Conservation (phyloP, 768 basidiomycete genomes). For the Melanogaster broomeanus region DNA sequence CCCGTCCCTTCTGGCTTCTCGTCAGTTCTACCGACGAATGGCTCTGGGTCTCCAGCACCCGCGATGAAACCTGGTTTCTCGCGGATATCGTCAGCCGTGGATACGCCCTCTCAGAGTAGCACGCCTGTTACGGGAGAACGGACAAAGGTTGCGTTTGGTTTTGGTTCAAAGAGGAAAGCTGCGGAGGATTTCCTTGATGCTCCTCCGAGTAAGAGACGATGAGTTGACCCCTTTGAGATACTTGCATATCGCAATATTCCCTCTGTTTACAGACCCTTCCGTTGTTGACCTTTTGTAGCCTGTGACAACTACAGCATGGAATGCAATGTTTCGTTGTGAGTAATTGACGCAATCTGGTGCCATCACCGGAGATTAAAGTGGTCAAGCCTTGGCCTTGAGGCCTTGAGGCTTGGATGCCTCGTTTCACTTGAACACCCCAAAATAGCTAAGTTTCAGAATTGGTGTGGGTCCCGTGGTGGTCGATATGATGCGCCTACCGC, state of each 20-base stretch:
- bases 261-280: not conserved
- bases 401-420: too few relatives aligned
- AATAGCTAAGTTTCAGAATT: too few relatives aligned
- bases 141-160: conserved; percentile 74
- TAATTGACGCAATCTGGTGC: not conserved
- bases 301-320: not conserved
- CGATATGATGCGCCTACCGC: too few relatives aligned
- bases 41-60: conserved; percentile 63
- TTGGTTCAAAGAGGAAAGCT: conserved; percentile 81
- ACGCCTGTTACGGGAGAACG: conserved; percentile 67
- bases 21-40: conserved; percentile 27
- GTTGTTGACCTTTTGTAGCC: not conserved
- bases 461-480: too few relatives aligned
- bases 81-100: conserved; percentile 61
- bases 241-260: not conserved
- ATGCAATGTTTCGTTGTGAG: not conserved
- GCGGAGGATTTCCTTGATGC: conserved; percentile 65
- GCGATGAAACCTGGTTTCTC: conserved; percentile 66
- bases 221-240: conserved; percentile 7
- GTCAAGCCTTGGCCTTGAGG: too few relatives aligned
- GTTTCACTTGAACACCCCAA: too few relatives aligned
- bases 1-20: conserved; percentile 44
- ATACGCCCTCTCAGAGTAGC: conserved; percentile 48
- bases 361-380: too few relatives aligned
- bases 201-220: conserved; percentile 62